Conservation (phyloP, 169 alveolate species). For the Hammondia hammondi region DNA sequence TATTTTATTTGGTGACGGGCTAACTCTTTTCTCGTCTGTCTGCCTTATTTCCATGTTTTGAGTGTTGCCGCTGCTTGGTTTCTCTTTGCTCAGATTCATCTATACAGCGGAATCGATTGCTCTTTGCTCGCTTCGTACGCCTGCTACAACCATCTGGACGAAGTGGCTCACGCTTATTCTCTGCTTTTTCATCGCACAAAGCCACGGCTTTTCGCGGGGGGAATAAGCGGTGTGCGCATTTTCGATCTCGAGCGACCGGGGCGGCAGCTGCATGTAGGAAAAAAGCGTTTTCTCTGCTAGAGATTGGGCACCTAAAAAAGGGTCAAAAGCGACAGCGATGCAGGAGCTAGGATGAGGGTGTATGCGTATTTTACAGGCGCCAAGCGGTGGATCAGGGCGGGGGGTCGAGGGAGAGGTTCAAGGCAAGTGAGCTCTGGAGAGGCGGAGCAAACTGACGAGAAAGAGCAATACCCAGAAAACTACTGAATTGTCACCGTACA, state of each 20-base stretch:
- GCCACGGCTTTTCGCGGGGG: slow-evolving; percentile 31
- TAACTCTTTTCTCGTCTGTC: background rate
- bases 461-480: no score
- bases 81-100: background rate
- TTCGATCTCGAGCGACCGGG: slow-evolving; percentile 42
- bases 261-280: background rate
- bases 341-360: background rate
- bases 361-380: no score
- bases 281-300: background rate
- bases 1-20: no score
- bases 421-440: no score
- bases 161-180: slow-evolving; percentile 17
- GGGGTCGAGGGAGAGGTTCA: no score
- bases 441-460: no score
- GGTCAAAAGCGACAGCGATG: background rate
- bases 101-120: slow-evolving; percentile 33
- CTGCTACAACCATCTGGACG: slow-evolving; percentile 34
- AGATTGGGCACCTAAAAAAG: no score
- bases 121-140: background rate
- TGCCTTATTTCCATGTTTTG: background rate
- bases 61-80: background rate
- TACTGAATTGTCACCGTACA: no score
- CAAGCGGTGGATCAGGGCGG: no score
- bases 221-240: slow-evolving; percentile 4
- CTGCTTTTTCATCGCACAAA: background rate